Evolutionary conservation across 2,329 filamentous ascomycete genomes (phyloP).

Genomic region (Zopfia rhizophila): DNA sequence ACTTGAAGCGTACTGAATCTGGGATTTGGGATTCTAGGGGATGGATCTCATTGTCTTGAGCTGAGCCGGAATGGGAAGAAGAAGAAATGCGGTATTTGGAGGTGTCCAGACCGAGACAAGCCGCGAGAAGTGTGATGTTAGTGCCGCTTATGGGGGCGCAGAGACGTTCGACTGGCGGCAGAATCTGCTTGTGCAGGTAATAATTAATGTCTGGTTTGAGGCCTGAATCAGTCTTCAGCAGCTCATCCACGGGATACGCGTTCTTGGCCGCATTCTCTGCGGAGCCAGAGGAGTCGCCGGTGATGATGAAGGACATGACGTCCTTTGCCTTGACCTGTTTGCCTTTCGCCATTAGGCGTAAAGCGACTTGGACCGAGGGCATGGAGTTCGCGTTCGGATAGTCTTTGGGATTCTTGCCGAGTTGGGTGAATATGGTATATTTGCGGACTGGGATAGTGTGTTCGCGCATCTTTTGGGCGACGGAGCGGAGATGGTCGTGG

Average conservation of each 20-base stretch:
- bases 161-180: constrained; percentile 95
- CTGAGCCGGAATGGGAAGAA: constrained; percentile 60
- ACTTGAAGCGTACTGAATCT: constrained; percentile 87
- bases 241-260: constrained; percentile 86
- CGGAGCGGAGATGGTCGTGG: constrained; percentile 89
- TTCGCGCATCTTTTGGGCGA: constrained; percentile 87
- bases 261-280: constrained; percentile 82
- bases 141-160: constrained; percentile 96
- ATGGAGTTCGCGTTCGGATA: constrained; percentile 95
- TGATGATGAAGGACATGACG: constrained; percentile 96
- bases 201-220: constrained; percentile 94
- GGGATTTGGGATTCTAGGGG: constrained; percentile 95
- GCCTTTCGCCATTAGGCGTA: constrained; percentile 86
- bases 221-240: constrained; percentile 78
- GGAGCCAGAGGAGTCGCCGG: constrained; percentile 71
- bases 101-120: constrained; percentile 91
- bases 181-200: constrained; percentile 98
- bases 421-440: constrained; percentile 98
- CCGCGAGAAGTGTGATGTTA: constrained; percentile 87
- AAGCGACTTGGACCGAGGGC: constrained; percentile 96
- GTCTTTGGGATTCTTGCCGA: constrained; percentile 91
- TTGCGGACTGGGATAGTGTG: constrained; percentile 79
- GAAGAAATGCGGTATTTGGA: constrained; percentile 83
- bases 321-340: constrained; percentile 92
- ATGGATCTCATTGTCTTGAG: constrained; percentile 68